Percentiles rank a stretch among this genome's conserved stretches.
Evolutionary conservation across 306 rosid species (phyloP).

Genomic region (Vicia sativa): DNA sequence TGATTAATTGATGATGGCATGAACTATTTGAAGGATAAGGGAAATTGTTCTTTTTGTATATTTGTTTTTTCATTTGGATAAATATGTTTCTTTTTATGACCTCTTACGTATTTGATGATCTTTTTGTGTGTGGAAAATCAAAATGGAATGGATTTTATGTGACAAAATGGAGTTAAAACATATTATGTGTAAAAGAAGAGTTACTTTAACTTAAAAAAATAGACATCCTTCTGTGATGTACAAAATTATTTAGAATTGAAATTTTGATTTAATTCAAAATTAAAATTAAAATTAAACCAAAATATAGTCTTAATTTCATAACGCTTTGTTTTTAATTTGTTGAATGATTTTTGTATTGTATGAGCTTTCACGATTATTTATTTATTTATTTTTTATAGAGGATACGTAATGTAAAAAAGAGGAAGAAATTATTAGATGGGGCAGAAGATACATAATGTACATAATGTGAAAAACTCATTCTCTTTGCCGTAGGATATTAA

Average conservation of each 20-base stretch:
- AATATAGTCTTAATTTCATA: too few species aligned
- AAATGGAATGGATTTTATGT: background rate
- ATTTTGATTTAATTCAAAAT: too few species aligned
- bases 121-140: background rate
- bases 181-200: background rate
- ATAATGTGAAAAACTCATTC: background rate
- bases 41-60: conserved; percentile 3
- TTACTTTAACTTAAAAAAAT: background rate
- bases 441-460: background rate
- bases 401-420: too few species aligned
- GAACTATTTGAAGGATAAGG: conserved; percentile 26
- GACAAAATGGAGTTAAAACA: conserved; percentile 16
- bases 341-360: too few species aligned
- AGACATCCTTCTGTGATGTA: too few species aligned
- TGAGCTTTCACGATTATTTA: too few species aligned
- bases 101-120: conserved; percentile 21
- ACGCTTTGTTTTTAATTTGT: too few species aligned
- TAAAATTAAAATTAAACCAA: too few species aligned
- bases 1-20: conserved; percentile 36
- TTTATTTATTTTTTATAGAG: too few species aligned
- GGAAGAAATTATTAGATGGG: background rate
- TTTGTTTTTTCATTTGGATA: conserved; percentile 12
- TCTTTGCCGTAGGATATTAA: conserved; percentile 10
- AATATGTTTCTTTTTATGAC: background rate
- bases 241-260: too few species aligned